These are phyloP conservation scores for Cladophialophora yegresii DNA, from an alignment of 2,329 filamentous ascomycete species.

Conservation along the genomic window DNA sequence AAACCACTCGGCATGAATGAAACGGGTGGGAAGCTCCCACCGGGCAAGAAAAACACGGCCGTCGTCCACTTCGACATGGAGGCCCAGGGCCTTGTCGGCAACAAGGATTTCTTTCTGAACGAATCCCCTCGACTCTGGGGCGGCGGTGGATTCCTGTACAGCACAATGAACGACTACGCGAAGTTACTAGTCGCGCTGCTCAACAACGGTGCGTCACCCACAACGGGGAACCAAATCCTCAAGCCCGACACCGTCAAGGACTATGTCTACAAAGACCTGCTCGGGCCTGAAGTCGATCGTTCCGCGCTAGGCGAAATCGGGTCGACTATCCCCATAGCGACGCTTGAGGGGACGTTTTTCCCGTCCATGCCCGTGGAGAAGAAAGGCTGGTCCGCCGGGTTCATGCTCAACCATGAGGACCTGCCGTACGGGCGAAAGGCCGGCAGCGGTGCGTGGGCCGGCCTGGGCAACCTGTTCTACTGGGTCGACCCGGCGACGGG, in stretches of 20 bases:
- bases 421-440: conserved; percentile 26
- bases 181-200: conserved; percentile 29
- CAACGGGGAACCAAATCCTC: conserved; percentile 26
- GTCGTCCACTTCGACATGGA: conserved; percentile 89
- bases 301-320: conserved; percentile 21
- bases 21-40: conserved; percentile 3
- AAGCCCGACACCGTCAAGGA: conserved; percentile 27
- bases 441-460: conserved; percentile 31
- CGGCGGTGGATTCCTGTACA: conserved; percentile 29
- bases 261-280: conserved; percentile 31
- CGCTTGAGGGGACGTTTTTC: conserved; percentile 22
- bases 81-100: conserved; percentile 11
- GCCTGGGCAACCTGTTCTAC: conserved; percentile 34
- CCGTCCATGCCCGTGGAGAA: conserved; percentile 14
- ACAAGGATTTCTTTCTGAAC: conserved; percentile 9
- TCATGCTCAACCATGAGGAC: conserved; percentile 33
- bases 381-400: conserved; percentile 30
- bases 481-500: conserved; percentile 30
- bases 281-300: conserved; percentile 20
- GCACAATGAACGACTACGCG: conserved; percentile 32
- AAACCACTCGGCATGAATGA: conserved; percentile 47
- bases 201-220: conserved; percentile 30
- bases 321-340: conserved; percentile 16
- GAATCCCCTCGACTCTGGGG: conserved; percentile 16
- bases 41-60: conserved; percentile 58